These are phyloP conservation scores for Amphichorda felina DNA, from an alignment of 2,329 filamentous ascomycete genomes.

Conservation along the genomic window DNA sequence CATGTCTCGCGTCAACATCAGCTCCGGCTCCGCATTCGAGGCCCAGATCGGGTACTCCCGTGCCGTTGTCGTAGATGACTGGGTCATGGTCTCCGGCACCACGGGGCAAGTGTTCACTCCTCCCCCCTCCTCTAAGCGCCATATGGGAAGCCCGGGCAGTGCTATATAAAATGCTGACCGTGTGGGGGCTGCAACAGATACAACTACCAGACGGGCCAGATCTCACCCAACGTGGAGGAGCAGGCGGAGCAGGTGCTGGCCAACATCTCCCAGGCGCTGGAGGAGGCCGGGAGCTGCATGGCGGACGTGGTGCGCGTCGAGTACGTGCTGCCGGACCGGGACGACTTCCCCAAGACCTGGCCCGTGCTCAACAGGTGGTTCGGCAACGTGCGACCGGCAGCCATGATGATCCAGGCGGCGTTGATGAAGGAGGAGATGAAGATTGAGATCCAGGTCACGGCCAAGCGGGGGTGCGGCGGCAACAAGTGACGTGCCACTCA, in stretches of 20 bases:
- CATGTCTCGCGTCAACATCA: constrained; percentile 28
- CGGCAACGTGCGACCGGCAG: constrained; percentile 35
- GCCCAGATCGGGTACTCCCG: constrained; percentile 41
- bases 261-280: constrained; percentile 33
- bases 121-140: too few species aligned
- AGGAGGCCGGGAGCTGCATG: constrained; percentile 27
- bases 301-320: constrained; percentile 37
- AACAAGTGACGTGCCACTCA: neutral
- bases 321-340: constrained; percentile 36
- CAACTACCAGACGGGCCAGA: constrained; percentile 33
- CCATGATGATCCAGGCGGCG: constrained; percentile 38
- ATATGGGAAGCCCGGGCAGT: neutral
- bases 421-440: constrained; percentile 37
- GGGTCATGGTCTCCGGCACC: constrained; percentile 41
- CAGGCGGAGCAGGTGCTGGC: constrained; percentile 36
- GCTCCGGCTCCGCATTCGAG: constrained; percentile 39
- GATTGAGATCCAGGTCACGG: constrained; percentile 31
- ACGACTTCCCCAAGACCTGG: constrained; percentile 36
- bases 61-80: constrained; percentile 36
- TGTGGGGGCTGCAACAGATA: constrained; percentile 16
- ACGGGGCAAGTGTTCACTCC: constrained; percentile 28
- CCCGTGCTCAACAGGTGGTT: constrained; percentile 36
- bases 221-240: constrained; percentile 30
- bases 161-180: too few species aligned
- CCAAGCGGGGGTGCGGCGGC: constrained; percentile 14